Evolutionary conservation across 805 yeast species (phyloP).

Genomic region (Cyberlindnera saturnus): DNA sequence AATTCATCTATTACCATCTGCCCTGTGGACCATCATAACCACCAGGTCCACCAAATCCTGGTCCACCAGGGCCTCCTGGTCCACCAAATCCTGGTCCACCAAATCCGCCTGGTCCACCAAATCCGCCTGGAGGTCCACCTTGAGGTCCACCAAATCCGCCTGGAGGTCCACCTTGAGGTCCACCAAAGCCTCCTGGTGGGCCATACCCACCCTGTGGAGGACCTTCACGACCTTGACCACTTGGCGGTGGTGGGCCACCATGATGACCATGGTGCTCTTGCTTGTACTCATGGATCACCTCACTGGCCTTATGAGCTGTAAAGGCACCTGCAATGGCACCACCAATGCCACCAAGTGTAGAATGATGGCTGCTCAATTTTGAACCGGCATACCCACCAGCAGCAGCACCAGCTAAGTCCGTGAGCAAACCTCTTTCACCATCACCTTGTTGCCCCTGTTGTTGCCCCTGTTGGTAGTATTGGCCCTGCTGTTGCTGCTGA

Average conservation of each 20-base stretch:
- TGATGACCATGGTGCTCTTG: slow-evolving; percentile 17
- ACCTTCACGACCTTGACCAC: not conserved
- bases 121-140: slow-evolving; percentile 8
- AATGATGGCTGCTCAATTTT: slow-evolving; percentile 32
- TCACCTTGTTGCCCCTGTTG: slow-evolving; percentile 4
- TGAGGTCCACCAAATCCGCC: too few species aligned
- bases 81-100: slow-evolving; percentile 16
- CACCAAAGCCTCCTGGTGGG: not conserved
- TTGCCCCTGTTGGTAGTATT: slow-evolving; percentile 34
- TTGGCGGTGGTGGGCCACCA: slow-evolving; percentile 18
- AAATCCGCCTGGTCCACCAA: slow-evolving; percentile 4
- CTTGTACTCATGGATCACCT: slow-evolving; percentile 28
- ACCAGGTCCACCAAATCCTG: slow-evolving; percentile 10
- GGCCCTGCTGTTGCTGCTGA: slow-evolving; percentile 4
- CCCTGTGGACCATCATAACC: slow-evolving; percentile 17
- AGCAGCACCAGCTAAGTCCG: slow-evolving; percentile 44
- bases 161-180: not conserved
- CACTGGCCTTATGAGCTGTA: slow-evolving; percentile 44
- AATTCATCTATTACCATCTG: slow-evolving; percentile 15
- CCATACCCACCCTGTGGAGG: slow-evolving; percentile 6
- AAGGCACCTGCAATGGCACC: slow-evolving; percentile 55
- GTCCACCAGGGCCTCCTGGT: slow-evolving; percentile 11
- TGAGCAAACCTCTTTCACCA: slow-evolving; percentile 35
- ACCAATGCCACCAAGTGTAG: slow-evolving; percentile 36
- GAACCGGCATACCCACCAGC: slow-evolving; percentile 51